Percentiles rank a stretch among this genome's conserved stretches.
Evolutionary conservation across 495 filamentous ascomycete species (phyloP).

Genomic region (Parathielavia appendiculata): DNA sequence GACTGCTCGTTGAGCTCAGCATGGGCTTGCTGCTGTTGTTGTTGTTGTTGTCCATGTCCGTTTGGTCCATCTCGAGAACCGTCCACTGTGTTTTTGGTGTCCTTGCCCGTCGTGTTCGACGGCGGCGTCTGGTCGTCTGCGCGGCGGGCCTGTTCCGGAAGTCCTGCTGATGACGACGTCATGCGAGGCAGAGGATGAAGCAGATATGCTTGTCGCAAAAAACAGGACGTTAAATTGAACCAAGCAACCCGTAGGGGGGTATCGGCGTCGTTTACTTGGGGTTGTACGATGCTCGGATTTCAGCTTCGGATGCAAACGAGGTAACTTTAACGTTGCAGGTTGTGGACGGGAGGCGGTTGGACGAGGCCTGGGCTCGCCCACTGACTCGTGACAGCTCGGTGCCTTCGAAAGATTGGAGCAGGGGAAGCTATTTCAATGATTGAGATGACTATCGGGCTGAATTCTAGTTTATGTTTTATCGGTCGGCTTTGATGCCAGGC

Average conservation of each 20-base stretch:
- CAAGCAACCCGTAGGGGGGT: neutral
- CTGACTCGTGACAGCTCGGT: neutral
- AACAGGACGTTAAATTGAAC: conserved; percentile 14
- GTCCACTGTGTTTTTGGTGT: conserved; percentile 10
- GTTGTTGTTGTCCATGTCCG: conserved; percentile 15
- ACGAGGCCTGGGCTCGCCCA: neutral
- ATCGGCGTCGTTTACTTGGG: neutral
- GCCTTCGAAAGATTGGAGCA: neutral
- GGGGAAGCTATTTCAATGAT: neutral
- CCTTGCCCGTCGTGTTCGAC: conserved; percentile 9
- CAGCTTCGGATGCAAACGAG: neutral
- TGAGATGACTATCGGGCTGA: too few species aligned
- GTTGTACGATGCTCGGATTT: neutral
- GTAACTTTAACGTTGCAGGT: neutral
- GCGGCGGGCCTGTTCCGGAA: conserved; percentile 28
- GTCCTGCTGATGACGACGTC: conserved; percentile 35
- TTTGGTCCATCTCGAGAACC: conserved; percentile 9
- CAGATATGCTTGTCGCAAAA: conserved; percentile 5
- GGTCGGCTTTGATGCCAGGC: neutral
- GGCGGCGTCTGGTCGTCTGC: conserved; percentile 21
- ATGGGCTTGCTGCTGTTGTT: conserved; percentile 21
- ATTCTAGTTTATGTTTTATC: neutral
- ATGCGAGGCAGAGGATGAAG: conserved; percentile 27
- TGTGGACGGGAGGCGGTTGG: neutral
- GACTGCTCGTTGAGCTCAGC: conserved; percentile 51